Evolutionary conservation across 2,329 filamentous ascomycete genomes (phyloP), one percentile per base, ranked within the genome.

Genomic region (Zymoseptoria tritici): DNA sequence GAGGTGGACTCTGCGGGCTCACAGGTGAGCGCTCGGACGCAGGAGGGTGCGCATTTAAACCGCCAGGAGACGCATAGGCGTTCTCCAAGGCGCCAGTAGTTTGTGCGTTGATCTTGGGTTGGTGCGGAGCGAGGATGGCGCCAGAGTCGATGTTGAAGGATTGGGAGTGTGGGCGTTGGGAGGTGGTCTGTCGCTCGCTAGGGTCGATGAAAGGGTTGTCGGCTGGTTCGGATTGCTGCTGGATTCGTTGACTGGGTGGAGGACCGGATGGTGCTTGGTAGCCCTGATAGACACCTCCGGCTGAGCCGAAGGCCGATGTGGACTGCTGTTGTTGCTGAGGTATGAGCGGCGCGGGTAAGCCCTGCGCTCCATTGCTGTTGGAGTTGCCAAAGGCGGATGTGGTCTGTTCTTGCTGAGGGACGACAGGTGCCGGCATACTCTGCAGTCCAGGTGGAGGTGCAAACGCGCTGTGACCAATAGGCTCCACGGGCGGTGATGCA

Each of bases 121-220:
- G 26, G 26, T 29, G 61, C 20, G 22, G 16, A 22, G 62, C 53
- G 56, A 62, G 63, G 22, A 55, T 60, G 6, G 62, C 61, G 31
- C 63, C 63, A 49, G 65, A 57, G 46, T 69, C 64, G 36, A 66
- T 64, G 54, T 53, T 63, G 66, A 66, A 66, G 53, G 64, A 59
- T 57, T 64, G 62, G 9, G 55, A 59, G 52, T 63, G 60, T 7
- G 58, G 55, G 16, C 53, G 60, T 56, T 61, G 61, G 46, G 59
- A 60, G 64, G 54, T 63, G 63, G 22, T 54, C 57, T 9, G 61
- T 56, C 73, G 70, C 19, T 74, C 72, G 56, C 74, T 67, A 52
- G 76, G 75, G 63, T 79, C 76, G 3, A 72, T 73, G 58, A 78
- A 79, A 0, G 77, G 77, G 36, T 79, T 68, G 52, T 72, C 72